Evolutionary conservation across 2,329 filamentous ascomycete species (phyloP).

Genomic region (Hypoxylon rubiginosum): DNA sequence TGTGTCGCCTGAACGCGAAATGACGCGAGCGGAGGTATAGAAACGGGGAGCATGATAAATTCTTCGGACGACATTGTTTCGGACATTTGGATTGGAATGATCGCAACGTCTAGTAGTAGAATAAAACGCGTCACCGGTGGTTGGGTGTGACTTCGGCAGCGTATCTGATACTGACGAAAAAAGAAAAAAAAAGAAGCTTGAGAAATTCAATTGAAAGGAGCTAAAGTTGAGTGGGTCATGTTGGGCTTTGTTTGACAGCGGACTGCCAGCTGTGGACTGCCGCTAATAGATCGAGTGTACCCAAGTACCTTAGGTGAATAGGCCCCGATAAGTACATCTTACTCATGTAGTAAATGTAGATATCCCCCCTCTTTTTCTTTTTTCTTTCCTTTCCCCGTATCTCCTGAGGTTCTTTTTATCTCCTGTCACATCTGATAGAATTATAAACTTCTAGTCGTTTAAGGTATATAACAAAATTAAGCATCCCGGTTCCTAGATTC

Average conservation of each 20-base stretch:
- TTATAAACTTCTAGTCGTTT: neutral
- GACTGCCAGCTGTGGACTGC: neutral
- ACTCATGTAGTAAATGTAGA: too few species aligned
- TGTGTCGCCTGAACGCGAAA: slow-evolving; percentile 76
- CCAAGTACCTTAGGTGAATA: neutral
- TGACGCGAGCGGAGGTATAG: slow-evolving; percentile 73
- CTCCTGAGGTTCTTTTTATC: neutral
- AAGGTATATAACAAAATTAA: neutral
- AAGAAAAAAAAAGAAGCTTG: slow-evolving; percentile 6
- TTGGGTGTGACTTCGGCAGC: neutral
- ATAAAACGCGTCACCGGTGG: neutral
- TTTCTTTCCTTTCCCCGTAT: neutral
- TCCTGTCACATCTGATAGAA: neutral
- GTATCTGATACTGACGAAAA: neutral
- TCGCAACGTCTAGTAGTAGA: neutral
- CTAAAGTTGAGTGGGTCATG: neutral
- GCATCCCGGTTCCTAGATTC: neutral
- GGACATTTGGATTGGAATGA: slow-evolving; percentile 49
- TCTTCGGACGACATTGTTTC: slow-evolving; percentile 65
- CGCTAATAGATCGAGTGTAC: neutral
- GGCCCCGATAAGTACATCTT: neutral
- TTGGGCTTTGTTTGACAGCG: neutral
- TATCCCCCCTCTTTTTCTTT: neutral
- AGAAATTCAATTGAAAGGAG: slow-evolving; percentile 6
- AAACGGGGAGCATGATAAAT: slow-evolving; percentile 78